phyloP scores from a whole-genome alignment of 768 basidiomycete genomes.

The Cubamyces lactineus region DNA sequence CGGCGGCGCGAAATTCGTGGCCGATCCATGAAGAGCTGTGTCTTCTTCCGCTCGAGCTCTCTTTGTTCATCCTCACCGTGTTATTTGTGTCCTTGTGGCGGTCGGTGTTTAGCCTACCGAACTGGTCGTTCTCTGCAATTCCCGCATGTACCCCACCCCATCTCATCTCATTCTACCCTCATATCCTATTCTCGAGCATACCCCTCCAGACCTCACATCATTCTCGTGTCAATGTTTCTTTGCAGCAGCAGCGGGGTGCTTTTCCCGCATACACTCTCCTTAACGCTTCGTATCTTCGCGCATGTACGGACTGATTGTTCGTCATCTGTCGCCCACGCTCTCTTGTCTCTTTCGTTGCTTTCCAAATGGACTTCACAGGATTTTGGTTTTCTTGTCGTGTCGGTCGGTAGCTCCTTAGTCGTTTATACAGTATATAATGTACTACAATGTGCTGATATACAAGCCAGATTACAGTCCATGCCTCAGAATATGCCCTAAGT shows the following conservation, averaged over 20 bases:
- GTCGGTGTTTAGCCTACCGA: conserved; percentile 16
- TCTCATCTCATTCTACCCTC: background rate
- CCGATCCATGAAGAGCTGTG: conserved; percentile 1
- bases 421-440: conserved; percentile 26
- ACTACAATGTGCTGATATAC: conserved; percentile 25
- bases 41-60: background rate
- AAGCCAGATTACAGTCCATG: conserved; percentile 6
- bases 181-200: conserved; percentile 11
- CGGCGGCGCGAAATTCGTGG: conserved; percentile 51
- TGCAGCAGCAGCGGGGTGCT: background rate
- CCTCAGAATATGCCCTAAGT: background rate
- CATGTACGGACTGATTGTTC: background rate
- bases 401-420: conserved; percentile 14
- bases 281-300: background rate
- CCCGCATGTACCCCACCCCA: conserved; percentile 4
- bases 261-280: conserved; percentile 16
- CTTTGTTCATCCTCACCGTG: background rate
- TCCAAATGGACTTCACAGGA: background rate
- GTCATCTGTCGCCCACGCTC: background rate
- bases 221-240: background rate
- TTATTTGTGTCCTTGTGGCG: background rate
- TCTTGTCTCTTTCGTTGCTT: background rate
- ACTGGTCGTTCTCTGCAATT: conserved; percentile 9
- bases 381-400: background rate
- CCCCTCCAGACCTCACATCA: conserved; percentile 10